Conservation (phyloP, 2,329 filamentous ascomycete genomes). For the Neonectria hederae region DNA sequence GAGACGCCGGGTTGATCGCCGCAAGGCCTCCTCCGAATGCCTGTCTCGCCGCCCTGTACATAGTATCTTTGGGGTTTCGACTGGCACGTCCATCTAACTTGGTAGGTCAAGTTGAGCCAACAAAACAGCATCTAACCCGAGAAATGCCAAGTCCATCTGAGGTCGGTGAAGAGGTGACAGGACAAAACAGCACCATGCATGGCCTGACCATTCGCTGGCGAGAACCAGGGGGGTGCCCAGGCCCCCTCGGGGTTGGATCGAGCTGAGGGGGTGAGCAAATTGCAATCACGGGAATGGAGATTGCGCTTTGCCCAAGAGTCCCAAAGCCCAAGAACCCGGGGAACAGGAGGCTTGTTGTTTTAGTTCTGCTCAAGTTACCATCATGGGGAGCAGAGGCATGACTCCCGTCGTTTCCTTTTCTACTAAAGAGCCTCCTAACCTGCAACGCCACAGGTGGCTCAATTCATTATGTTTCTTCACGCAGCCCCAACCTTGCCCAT, state of each 20-base stretch:
- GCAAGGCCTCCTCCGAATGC: not conserved
- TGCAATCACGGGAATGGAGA: not conserved
- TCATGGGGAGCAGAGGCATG: not conserved
- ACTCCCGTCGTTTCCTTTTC: too few species aligned
- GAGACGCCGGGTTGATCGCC: not conserved
- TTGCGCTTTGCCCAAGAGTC: not conserved
- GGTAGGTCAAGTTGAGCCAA: not conserved
- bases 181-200: constrained; percentile 5
- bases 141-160: not conserved
- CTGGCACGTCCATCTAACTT: not conserved
- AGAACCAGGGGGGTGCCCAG: constrained; percentile 1
- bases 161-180: constrained; percentile 8
- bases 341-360: not conserved
- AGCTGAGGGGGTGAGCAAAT: not conserved
- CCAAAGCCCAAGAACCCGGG: not conserved
- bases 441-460: too few species aligned
- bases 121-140: not conserved
- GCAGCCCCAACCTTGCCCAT: too few species aligned
- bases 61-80: not conserved
- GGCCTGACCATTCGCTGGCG: constrained; percentile 2
- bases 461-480: too few species aligned
- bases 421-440: too few species aligned
- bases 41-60: not conserved
- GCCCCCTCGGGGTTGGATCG: not conserved
- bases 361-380: not conserved